Evolutionary conservation across 2,329 filamentous ascomycete genomes (phyloP).

Genomic region (Colletotrichum plurivorum): DNA sequence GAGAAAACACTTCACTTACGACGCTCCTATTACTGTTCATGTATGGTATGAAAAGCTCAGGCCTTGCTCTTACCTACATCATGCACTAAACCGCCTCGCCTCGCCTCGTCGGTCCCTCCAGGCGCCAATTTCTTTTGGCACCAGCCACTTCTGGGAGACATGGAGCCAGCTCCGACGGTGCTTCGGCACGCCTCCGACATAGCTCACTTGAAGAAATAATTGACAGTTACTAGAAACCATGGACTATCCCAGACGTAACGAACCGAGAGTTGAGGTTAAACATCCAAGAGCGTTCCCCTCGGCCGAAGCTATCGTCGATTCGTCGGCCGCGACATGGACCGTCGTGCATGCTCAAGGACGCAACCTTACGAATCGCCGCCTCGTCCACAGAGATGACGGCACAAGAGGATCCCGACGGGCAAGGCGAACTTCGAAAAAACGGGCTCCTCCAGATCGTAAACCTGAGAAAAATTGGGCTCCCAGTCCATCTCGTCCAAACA

Average conservation of each 20-base stretch:
- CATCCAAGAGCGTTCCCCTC: neutral
- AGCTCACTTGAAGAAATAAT: too few relatives aligned
- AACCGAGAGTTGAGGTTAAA: conserved; percentile 4
- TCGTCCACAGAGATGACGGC: conserved; percentile 25
- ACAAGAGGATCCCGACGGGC: conserved; percentile 14
- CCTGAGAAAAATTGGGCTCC: neutral
- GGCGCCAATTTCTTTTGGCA: neutral
- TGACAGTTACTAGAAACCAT: too few relatives aligned
- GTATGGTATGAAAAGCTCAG: too few relatives aligned
- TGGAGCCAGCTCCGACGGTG: too few relatives aligned
- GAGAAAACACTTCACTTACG: too few relatives aligned
- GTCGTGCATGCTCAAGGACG: neutral
- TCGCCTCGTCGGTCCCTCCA: neutral
- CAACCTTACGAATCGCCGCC: neutral
- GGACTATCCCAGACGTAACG: conserved; percentile 3
- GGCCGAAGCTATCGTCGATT: neutral
- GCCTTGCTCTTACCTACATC: neutral
- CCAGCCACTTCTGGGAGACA: conserved; percentile 5
- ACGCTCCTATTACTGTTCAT: too few relatives aligned
- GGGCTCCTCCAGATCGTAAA: conserved; percentile 4
- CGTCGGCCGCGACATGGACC: neutral
- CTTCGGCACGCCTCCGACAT: too few relatives aligned
- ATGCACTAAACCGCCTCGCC: conserved; percentile 24
- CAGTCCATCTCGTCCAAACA: too few relatives aligned
- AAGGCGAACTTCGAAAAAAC: conserved; percentile 12